A percentile compares a stretch with the other conserved stretches of the same genome.
Conservation (phyloP, 2,329 filamentous ascomycete species). For the Parascedosporium putredinis region DNA sequence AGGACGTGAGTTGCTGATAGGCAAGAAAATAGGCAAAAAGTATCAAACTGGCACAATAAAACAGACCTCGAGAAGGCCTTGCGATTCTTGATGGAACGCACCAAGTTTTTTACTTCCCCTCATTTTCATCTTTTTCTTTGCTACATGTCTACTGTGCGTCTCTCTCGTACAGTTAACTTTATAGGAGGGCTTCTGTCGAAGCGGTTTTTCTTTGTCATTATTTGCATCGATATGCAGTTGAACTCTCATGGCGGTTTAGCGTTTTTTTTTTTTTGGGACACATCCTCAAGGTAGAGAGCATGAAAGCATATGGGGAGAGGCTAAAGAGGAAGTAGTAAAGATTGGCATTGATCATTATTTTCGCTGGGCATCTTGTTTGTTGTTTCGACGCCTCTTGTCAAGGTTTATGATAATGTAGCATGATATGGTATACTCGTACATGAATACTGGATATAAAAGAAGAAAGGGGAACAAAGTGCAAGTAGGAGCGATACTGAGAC, state of each 20-base stretch:
- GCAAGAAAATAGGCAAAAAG: not conserved
- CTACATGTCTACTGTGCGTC: too few relatives aligned
- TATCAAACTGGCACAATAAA: not conserved
- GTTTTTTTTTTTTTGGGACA: not conserved
- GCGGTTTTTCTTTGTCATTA: too few relatives aligned
- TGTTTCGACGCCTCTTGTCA: not conserved
- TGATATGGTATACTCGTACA: slow-evolving; percentile 1
- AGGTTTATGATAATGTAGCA: too few relatives aligned
- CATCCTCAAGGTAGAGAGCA: too few relatives aligned
- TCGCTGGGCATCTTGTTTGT: not conserved
- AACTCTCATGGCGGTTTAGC: not conserved
- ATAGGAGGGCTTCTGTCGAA: too few relatives aligned
- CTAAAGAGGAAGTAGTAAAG: not conserved
- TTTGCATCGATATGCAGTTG: too few relatives aligned
- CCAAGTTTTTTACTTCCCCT: not conserved
- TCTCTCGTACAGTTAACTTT: too few relatives aligned
- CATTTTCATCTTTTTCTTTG: not conserved
- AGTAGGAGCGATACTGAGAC: too few relatives aligned
- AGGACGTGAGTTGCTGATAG: too few relatives aligned
- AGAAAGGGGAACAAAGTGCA: too few relatives aligned
- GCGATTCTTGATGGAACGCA: too few relatives aligned
- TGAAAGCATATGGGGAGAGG: not conserved
- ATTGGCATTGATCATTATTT: not conserved
- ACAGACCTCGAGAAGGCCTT: not conserved
- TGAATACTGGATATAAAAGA: too few relatives aligned